Evolutionary conservation across 2,329 filamentous ascomycete species (phyloP).

Genomic region (Dothiorella sarmentorum): DNA sequence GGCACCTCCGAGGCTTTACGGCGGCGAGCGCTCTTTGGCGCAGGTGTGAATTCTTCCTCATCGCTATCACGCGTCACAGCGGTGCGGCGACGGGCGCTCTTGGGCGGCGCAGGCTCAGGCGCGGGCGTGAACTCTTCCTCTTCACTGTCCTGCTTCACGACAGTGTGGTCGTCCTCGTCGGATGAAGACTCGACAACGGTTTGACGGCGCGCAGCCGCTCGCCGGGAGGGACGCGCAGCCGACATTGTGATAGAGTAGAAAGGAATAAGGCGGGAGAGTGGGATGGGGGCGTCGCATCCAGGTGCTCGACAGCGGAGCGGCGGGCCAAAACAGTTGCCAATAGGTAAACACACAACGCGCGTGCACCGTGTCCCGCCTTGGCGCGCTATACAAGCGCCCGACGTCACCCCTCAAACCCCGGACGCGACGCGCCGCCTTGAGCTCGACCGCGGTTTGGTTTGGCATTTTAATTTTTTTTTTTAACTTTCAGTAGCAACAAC

Average conservation of each 20-base stretch:
- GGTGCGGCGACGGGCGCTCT: conserved; percentile 55
- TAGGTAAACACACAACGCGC: conserved; percentile 5
- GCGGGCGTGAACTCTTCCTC: conserved; percentile 81
- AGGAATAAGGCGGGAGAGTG: background rate
- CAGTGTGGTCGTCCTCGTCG: conserved; percentile 66
- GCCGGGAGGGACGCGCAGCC: conserved; percentile 54
- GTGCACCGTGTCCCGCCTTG: conserved; percentile 6
- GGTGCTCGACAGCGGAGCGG: background rate
- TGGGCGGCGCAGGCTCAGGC: conserved; percentile 52
- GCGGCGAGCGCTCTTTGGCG: conserved; percentile 36
- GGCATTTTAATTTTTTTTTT: too few relatives aligned
- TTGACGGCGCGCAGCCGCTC: conserved; percentile 63
- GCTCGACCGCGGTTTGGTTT: too few relatives aligned
- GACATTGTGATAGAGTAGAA: background rate
- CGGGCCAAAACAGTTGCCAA: background rate
- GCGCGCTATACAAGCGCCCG: background rate
- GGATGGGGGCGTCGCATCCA: background rate
- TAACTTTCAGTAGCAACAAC: too few relatives aligned
- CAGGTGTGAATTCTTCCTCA: conserved; percentile 78
- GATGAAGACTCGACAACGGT: conserved; percentile 68
- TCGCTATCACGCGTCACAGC: conserved; percentile 60
- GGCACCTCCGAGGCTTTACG: conserved; percentile 47
- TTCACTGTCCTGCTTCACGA: conserved; percentile 59
- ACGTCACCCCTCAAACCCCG: background rate
- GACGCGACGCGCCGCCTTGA: background rate